phyloP scores from a whole-genome alignment of 2,329 filamentous ascomycete species.

The Fusarium robinianum region DNA sequence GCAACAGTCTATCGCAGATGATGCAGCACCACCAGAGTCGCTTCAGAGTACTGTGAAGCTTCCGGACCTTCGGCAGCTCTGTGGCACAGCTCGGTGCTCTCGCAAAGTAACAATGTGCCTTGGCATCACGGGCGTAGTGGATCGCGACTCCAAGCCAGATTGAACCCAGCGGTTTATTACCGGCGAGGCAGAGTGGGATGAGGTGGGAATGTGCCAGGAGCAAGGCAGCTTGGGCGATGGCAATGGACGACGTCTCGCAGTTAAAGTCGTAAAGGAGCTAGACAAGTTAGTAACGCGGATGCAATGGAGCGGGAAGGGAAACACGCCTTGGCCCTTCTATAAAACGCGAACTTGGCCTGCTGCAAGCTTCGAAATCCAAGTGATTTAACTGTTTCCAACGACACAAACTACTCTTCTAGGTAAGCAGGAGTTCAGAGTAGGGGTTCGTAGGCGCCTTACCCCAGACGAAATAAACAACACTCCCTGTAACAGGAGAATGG shows the following conservation, averaged over 20 bases:
- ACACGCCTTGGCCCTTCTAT: slow-evolving; percentile 30
- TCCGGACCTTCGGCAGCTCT: slow-evolving; percentile 17
- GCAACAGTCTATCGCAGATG: slow-evolving; percentile 29
- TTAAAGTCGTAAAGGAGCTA: slow-evolving; percentile 36
- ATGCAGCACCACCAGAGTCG: slow-evolving; percentile 36
- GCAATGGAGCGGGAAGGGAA: rapidly evolving
- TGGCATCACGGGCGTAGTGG: slow-evolving; percentile 31
- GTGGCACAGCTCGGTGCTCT: slow-evolving; percentile 8
- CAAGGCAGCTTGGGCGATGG: slow-evolving; percentile 32
- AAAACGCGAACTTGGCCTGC: slow-evolving; percentile 33
- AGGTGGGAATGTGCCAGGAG: slow-evolving; percentile 33
- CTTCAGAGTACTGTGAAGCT: slow-evolving; percentile 30
- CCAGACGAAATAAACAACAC: slow-evolving; percentile 31
- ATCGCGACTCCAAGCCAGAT: slow-evolving; percentile 35
- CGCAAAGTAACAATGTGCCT: slow-evolving; percentile 31
- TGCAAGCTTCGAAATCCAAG: slow-evolving; percentile 31
- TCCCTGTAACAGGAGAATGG: slow-evolving; percentile 31
- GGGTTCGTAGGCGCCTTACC: slow-evolving; percentile 17
- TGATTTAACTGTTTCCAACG: slow-evolving; percentile 22
- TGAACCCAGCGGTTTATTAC: slow-evolving; percentile 33
- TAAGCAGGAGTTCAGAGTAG: neutral
- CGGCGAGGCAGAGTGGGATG: slow-evolving; percentile 32
- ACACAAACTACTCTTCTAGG: slow-evolving; percentile 18
- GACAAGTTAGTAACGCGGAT: neutral
- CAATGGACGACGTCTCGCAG: slow-evolving; percentile 30